A percentile compares a stretch with the other conserved stretches of the same genome.
phyloP scores from a whole-genome alignment of 305 asterid species.

The Solanum chacoense region DNA sequence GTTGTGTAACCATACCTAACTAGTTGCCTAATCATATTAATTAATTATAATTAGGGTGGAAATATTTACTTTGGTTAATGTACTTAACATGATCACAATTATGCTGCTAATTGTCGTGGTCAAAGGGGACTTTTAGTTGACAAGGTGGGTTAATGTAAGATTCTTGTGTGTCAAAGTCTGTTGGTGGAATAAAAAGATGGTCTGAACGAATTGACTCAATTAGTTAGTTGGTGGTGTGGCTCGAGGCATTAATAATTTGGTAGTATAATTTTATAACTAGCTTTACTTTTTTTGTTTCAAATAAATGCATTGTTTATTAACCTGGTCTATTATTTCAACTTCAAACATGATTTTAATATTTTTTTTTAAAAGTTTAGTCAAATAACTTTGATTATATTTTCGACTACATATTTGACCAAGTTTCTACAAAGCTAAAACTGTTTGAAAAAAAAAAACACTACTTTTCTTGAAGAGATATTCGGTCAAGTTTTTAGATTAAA shows the following conservation, averaged over 20 bases:
- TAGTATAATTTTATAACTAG: neutral
- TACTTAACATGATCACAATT: constrained; percentile 9
- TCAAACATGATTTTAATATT: neutral
- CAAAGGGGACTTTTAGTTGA: constrained; percentile 28
- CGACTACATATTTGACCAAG: neutral
- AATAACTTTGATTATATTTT: neutral
- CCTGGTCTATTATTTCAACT: neutral
- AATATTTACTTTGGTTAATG: neutral
- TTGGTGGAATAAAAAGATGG: neutral
- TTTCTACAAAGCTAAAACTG: neutral
- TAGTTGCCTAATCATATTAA: neutral
- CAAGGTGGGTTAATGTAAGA: constrained; percentile 5
- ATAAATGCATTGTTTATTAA: neutral
- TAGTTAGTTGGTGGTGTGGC: constrained; percentile 33
- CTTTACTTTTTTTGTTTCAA: neutral
- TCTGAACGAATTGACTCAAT: neutral
- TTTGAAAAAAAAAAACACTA: neutral
- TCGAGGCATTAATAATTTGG: constrained; percentile 28
- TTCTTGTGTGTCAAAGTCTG: neutral
- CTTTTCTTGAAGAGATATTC: neutral
- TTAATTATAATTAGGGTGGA: neutral
- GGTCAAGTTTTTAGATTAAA: neutral
- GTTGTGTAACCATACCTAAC: neutral
- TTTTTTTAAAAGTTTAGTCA: neutral
- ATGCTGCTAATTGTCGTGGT: constrained; percentile 15